phyloP scores from a whole-genome alignment of 192 early-diverging fungal genomes.

The Entomortierella beljakovae region DNA sequence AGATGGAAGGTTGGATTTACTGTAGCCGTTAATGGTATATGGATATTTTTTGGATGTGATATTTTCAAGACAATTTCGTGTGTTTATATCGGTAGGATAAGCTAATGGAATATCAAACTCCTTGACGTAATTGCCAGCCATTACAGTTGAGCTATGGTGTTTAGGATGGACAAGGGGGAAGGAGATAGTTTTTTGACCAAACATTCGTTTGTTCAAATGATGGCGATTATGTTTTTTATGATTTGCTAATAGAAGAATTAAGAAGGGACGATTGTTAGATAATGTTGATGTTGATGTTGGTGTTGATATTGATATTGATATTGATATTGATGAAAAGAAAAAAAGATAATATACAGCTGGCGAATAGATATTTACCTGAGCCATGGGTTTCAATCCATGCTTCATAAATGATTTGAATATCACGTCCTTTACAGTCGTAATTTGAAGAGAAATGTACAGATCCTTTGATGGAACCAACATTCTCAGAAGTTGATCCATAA shows the following conservation, averaged over 20 bases:
- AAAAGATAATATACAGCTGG: no score
- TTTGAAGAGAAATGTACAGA: constrained; percentile 37
- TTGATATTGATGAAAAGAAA: not conserved
- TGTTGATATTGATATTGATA: no score
- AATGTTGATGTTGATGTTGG: no score
- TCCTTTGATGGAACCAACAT: constrained; percentile 27
- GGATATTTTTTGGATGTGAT: no score
- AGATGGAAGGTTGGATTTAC: constrained; percentile 2
- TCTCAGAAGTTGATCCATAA: constrained; percentile 27
- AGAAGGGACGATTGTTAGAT: not conserved
- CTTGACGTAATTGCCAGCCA: constrained; percentile 27
- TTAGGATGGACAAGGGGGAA: constrained; percentile 41
- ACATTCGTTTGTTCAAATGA: constrained; percentile 13
- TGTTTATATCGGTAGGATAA: not conserved
- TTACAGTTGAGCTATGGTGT: constrained; percentile 20
- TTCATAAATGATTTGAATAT: constrained; percentile 52
- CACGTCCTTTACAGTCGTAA: constrained; percentile 48
- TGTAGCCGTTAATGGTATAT: no score
- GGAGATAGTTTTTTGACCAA: constrained; percentile 30
- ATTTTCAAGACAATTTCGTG: constrained; percentile 8
- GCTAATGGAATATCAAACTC: constrained; percentile 23
- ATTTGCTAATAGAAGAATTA: not conserved
- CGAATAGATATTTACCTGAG: constrained; percentile 12
- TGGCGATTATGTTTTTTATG: constrained; percentile 19
- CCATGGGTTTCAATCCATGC: constrained; percentile 32